These are phyloP conservation scores for Thelonectria rubi DNA, from an alignment of 2,329 filamentous ascomycete species.

Conservation along the genomic window DNA sequence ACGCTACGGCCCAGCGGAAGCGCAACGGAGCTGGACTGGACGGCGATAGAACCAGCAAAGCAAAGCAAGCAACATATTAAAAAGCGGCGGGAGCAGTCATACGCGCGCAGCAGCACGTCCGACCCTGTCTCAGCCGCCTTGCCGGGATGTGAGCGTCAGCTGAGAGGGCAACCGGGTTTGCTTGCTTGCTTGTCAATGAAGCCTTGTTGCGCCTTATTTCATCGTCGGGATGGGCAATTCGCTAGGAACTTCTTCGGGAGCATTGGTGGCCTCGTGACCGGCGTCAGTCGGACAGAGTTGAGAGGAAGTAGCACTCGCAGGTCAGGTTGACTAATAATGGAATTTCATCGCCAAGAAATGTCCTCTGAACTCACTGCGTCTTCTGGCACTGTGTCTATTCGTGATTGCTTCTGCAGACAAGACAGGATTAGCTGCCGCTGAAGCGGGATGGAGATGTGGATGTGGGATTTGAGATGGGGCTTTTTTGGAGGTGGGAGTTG, in stretches of 20 bases:
- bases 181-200: background rate
- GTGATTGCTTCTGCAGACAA: background rate
- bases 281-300: conserved; percentile 1
- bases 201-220: background rate
- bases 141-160: conserved; percentile 18
- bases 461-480: conserved; percentile 17
- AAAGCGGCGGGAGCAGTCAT: background rate
- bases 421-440: conserved; percentile 26
- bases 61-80: conserved; percentile 5
- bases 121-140: conserved; percentile 26
- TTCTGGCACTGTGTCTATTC: background rate
- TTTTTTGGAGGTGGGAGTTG: background rate
- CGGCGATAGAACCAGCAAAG: background rate
- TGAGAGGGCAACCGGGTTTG: conserved; percentile 6
- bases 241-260: background rate
- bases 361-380: background rate
- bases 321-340: background rate
- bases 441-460: conserved; percentile 26
- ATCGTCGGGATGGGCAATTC: background rate
- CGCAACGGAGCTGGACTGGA: conserved; percentile 4
- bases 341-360: background rate
- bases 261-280: background rate
- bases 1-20: conserved; percentile 42
- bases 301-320: background rate
- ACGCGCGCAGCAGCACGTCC: conserved; percentile 17